Percentiles rank a stretch among this genome's conserved stretches.
Conservation (phyloP, 2,329 filamentous ascomycete genomes). For the Fusarium longipes region DNA sequence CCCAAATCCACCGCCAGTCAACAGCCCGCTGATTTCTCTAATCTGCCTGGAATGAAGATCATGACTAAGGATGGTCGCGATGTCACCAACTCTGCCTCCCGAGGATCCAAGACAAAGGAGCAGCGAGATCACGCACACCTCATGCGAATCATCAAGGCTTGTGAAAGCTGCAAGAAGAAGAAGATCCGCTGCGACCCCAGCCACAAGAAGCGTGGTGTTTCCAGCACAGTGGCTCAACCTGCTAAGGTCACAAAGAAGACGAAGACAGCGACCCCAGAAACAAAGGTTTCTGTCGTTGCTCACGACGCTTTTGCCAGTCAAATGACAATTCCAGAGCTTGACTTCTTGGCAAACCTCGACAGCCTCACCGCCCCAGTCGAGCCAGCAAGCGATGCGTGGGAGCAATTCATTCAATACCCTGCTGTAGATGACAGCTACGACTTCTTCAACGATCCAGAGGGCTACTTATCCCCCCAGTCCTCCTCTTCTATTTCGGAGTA, state of each 20-base stretch:
- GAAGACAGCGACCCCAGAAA: conserved; percentile 44
- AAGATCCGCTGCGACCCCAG: conserved; percentile 72
- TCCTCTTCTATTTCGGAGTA: conserved; percentile 45
- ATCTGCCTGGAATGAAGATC: conserved; percentile 73
- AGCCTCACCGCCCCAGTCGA: conserved; percentile 27
- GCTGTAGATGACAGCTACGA: conserved; percentile 55
- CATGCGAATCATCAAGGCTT: conserved; percentile 76
- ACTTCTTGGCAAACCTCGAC: conserved; percentile 42
- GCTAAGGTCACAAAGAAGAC: conserved; percentile 58
- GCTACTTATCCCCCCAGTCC: conserved; percentile 55
- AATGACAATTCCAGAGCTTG: conserved; percentile 31
- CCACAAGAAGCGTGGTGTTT: conserved; percentile 62
- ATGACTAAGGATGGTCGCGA: conserved; percentile 72
- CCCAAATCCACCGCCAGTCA: conserved; percentile 48
- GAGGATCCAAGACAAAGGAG: conserved; percentile 74
- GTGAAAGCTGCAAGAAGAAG: conserved; percentile 70
- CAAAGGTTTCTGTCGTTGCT: conserved; percentile 18
- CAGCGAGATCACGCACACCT: conserved; percentile 74
- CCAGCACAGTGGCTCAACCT: conserved; percentile 48
- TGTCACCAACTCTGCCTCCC: conserved; percentile 70
- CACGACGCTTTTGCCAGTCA: conserved; percentile 24
- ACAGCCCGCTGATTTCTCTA: conserved; percentile 59
- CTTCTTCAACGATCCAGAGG: conserved; percentile 59
- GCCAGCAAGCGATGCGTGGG: conserved; percentile 52
- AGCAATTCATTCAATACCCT: conserved; percentile 61